Base-by-base conservation (phyloP, 192 early-diverging fungal species). In the Powellomyces hirtus region DNA sequence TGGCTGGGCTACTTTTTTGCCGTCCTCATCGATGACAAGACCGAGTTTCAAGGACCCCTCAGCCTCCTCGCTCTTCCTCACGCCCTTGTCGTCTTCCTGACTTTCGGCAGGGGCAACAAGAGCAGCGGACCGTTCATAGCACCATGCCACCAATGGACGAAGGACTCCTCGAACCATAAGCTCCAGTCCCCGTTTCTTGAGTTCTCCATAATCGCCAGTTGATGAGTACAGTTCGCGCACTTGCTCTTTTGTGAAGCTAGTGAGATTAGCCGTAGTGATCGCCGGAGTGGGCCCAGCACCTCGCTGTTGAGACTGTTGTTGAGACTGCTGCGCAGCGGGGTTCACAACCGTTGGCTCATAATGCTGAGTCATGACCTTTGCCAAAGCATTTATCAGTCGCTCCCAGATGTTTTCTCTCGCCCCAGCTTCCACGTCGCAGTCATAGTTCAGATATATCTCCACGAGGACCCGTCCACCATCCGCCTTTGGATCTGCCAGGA, bases 361-460 rank as follows among this genome's bases (percentile, higher is more conserved):
- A 35, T 77, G 75, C 18, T 71, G 68, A 37, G 85, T 85, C n/a
- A 82, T 86, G 38, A 89, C 67, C 64, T 83, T 84, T 27, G 84
- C 77, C 14, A 91, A 59, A 11, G 89, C 84, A 63, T 88, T 89
- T 27, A 94, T 88, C 38, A 95, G 80, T 5, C 94, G 81, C 76
- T 97, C 93, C 84, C 91, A 97, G 66, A 94, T 88, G 61, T 94
- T 97, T 72, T 92, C 86, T 34, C 86, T 72, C 10, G 78, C 83
- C 1, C 72, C 66, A 8, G 91, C 88, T 68, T 93, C 88, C 42
- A 85, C 74, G 58, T 91, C 87, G 72, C 95, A 97, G 77, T 97
- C 95, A 62, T 95, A 95, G 80, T 97, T 97, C 1, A 97, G 78
- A 66, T 94, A 97, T 29, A 97, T 85, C 70, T 97, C 95, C 2